Evolutionary conservation across 23 red algal species (phyloP).

Genomic region (Gracilariopsis chorda): DNA sequence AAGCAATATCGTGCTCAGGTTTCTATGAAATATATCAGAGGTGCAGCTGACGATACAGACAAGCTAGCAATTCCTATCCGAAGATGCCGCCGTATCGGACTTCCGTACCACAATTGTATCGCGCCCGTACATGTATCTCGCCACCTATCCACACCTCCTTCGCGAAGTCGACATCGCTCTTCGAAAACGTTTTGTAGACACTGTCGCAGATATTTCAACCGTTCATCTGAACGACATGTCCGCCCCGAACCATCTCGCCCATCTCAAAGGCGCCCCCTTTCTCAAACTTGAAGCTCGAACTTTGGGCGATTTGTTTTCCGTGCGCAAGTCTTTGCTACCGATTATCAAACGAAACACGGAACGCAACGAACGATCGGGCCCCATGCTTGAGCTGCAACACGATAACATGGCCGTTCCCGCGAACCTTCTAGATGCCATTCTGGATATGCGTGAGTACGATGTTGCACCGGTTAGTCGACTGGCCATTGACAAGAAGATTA

Average conservation of each 20-base stretch:
- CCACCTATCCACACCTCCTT: constrained; percentile 40
- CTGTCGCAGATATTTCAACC: constrained; percentile 30
- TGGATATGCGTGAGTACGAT: constrained; percentile 92
- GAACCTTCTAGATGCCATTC: constrained; percentile 64
- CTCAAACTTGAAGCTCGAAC: constrained; percentile 79
- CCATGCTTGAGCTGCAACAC: not conserved
- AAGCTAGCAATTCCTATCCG: too few relatives aligned
- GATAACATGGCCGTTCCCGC: not conserved
- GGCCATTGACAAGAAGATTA: constrained; percentile 85
- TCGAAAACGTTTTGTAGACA: constrained; percentile 25
- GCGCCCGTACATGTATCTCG: constrained; percentile 93
- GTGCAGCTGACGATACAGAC: too few relatives aligned
- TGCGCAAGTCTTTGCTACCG: constrained; percentile 17
- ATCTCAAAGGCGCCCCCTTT: constrained; percentile 24
- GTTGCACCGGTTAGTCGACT: constrained; percentile 83
- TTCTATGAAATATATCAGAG: too few relatives aligned
- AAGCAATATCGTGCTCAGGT: too few relatives aligned
- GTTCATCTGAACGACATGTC: constrained; percentile 68
- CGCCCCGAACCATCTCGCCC: constrained; percentile 84
- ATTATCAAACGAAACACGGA: constrained; percentile 31
- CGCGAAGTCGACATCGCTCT: constrained; percentile 84
- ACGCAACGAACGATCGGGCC: not conserved
- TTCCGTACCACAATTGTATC: constrained; percentile 80
- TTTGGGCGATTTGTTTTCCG: constrained; percentile 52
- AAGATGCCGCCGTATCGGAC: too few relatives aligned